Evolutionary conservation across 2,329 filamentous ascomycete genomes (phyloP), one percentile per base, ranked within the genome.

Genomic region (Sporothrix inflata): DNA sequence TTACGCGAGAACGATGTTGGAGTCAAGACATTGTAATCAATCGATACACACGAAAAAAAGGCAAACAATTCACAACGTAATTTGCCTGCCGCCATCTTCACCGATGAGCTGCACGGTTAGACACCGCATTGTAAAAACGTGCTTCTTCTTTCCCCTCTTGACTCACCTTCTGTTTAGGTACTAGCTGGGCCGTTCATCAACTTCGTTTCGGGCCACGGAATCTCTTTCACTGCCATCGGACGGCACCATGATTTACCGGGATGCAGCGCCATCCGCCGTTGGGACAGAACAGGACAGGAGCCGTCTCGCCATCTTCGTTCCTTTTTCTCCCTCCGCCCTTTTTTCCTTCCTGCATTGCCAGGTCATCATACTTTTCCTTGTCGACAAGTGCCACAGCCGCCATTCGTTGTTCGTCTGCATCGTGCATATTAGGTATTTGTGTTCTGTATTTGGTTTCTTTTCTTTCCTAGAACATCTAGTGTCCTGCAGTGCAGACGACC

Each of bases 401-500:
- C 24, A 55, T 55, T 30, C 53, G 53, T 55, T 30, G 53, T 30
- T 40, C 57, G 57, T 9, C 27, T 61, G 55, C 55, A 38, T 21
- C 30, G 55, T 40, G 30, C 55, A 61, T 19, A 38, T 61, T 16
- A 55, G 51, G 24, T 30, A 21, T 61, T 61, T 61, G 55, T 40
- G 4, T 21, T 24, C 30, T 38, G 6, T 60, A 19, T 60, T 60
- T 38, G 27, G 11, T 21, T 60, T 38, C 2, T 21, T n/a, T 34
- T 57, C 27, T 6, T 12, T 19, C 53, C 16, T 30, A 16, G 12
- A 16, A 7, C 7, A 57, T 30, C 21, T 16, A 34, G 27, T 12
- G 34, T 21, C 55, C 55, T 61, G 16, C 19, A 61, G 51, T 21
- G 55, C 16, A 61, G 55, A 61, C 34, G 55, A 40, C 55, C 55